Percentiles rank a stretch among this genome's conserved stretches.
Conservation (phyloP, 768 basidiomycete species). For the Strobilomyces dryophilus region DNA sequence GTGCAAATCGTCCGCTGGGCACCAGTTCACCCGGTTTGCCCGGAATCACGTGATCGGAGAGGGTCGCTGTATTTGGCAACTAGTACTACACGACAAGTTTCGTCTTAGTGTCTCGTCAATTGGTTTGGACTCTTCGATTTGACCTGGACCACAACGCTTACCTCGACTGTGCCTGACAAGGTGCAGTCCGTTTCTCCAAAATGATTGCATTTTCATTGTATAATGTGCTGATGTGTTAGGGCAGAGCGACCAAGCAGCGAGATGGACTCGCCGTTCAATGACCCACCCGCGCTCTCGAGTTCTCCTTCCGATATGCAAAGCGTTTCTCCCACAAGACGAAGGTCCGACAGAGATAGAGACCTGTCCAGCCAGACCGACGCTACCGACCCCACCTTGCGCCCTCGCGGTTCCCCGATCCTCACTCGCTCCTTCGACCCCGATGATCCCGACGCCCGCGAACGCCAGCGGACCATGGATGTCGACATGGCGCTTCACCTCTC, state of each 20-base stretch:
- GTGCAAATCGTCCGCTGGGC: too few species aligned
- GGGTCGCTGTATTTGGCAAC: too few species aligned
- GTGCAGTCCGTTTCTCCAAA: conserved; percentile 8
- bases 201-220: neutral
- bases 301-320: conserved; percentile 43
- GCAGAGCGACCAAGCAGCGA: conserved; percentile 1
- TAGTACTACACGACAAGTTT: too few species aligned
- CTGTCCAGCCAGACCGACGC: conserved; percentile 39
- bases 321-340: conserved; percentile 38
- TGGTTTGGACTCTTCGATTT: too few species aligned
- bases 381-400: conserved; percentile 37
- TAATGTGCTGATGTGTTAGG: neutral
- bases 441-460: conserved; percentile 74
- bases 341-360: conserved; percentile 23
- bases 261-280: conserved; percentile 40
- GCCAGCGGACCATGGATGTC: conserved; percentile 91
- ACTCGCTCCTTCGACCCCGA: conserved; percentile 60
- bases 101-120: too few species aligned
- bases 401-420: conserved; percentile 61
- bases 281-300: conserved; percentile 28
- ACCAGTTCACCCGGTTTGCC: too few species aligned
- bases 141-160: too few species aligned
- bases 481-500: conserved; percentile 87
- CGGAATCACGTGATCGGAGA: too few species aligned
- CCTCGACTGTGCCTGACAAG: neutral